A percentile compares a stretch with the other conserved stretches of the same genome.
These are phyloP conservation scores for Candida nemodendra DNA, from an alignment of 805 yeast species.

Conservation along the genomic window DNA sequence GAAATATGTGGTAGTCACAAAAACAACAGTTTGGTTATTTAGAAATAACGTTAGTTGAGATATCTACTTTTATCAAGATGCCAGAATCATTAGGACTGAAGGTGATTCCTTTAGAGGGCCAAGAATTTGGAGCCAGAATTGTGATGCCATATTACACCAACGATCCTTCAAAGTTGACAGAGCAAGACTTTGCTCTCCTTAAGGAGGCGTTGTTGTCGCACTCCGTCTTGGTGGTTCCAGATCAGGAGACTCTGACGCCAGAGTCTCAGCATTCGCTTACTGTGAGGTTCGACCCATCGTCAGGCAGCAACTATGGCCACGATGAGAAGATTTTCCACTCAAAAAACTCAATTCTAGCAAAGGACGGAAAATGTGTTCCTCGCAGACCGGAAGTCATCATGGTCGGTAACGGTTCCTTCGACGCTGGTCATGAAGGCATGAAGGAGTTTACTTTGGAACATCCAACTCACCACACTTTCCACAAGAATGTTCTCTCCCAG, in stretches of 20 bases:
- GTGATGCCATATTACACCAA: conserved; percentile 64
- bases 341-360: conserved; percentile 63
- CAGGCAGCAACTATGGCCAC: conserved; percentile 74
- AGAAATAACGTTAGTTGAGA: no score
- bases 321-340: conserved; percentile 71
- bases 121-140: conserved; percentile 70
- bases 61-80: conserved; percentile 19
- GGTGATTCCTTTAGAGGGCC: conserved; percentile 46
- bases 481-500: conserved; percentile 60
- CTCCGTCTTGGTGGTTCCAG: conserved; percentile 73
- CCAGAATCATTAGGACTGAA: conserved; percentile 28
- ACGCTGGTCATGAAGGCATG: conserved; percentile 38
- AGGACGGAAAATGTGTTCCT: conserved; percentile 80
- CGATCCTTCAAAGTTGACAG: conserved; percentile 69
- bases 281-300: conserved; percentile 73
- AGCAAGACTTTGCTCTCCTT: conserved; percentile 60
- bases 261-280: conserved; percentile 75
- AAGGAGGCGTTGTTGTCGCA: conserved; percentile 64
- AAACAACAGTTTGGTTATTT: no score
- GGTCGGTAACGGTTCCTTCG: conserved; percentile 77
- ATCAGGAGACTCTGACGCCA: conserved; percentile 66
- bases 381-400: conserved; percentile 87
- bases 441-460: conserved; percentile 65
- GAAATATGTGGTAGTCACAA: no score
- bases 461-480: conserved; percentile 83